A percentile compares a stretch with the other conserved stretches of the same genome.
Conservation (phyloP, 495 filamentous ascomycete species). For the Cenococcum geophilum region DNA sequence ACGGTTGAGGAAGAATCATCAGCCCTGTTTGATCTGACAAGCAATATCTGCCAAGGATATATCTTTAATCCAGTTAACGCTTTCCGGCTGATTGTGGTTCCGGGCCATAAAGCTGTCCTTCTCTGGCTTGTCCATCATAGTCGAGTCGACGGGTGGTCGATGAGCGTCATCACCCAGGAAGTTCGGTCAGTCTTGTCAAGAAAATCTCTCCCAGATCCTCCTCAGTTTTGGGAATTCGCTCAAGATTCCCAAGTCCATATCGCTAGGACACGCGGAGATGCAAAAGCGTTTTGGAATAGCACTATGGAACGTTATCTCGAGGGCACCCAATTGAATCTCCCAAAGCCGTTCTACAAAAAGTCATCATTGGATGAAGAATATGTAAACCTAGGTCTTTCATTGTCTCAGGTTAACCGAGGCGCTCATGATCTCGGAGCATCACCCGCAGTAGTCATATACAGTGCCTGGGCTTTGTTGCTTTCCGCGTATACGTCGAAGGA, state of each 20-base stretch:
- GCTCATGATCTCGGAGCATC: neutral
- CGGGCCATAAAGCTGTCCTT: neutral
- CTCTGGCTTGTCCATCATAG: constrained; percentile 20
- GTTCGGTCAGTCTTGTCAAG: constrained; percentile 1
- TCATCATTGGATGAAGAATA: neutral
- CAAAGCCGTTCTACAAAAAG: neutral
- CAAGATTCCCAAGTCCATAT: neutral
- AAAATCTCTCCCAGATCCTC: neutral
- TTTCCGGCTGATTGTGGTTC: neutral
- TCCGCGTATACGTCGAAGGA: constrained; percentile 20
- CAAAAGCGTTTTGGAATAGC: neutral
- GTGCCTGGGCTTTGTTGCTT: constrained; percentile 33
- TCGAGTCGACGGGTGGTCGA: constrained; percentile 19
- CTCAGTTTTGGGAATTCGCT: constrained; percentile 1
- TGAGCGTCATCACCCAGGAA: constrained; percentile 16
- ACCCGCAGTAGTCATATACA: constrained; percentile 14
- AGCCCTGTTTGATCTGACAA: neutral
- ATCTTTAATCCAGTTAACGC: constrained; percentile 6
- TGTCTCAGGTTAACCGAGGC: neutral
- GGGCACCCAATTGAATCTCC: neutral
- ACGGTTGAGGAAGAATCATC: neutral
- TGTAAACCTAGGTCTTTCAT: neutral
- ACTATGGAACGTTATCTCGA: neutral
- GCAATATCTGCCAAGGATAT: neutral
- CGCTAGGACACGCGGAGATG: neutral